These are phyloP conservation scores for Boletus reticulatus DNA, from an alignment of 768 basidiomycete species.

Conservation along the genomic window DNA sequence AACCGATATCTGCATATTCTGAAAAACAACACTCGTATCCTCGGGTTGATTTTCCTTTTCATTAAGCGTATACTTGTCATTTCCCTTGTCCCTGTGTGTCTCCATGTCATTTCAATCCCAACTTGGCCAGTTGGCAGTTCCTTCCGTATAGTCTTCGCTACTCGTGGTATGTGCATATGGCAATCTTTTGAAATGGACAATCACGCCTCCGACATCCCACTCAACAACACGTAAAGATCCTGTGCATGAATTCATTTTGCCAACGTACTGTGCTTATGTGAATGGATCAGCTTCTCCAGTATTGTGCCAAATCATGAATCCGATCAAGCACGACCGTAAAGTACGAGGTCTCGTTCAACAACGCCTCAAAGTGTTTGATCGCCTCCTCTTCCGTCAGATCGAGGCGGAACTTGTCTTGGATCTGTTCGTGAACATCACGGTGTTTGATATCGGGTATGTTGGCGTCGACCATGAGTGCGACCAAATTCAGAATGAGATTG, in stretches of 20 bases:
- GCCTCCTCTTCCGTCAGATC: slow-evolving; percentile 96
- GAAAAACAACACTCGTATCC: not conserved
- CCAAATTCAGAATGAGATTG: slow-evolving; percentile 94
- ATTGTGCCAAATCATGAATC: slow-evolving; percentile 89
- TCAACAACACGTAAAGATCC: slow-evolving; percentile 1
- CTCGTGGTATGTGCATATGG: not conserved
- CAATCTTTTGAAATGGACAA: not conserved
- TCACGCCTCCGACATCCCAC: not conserved
- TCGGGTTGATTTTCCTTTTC: not conserved
- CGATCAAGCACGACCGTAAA: slow-evolving; percentile 90
- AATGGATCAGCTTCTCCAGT: slow-evolving; percentile 66
- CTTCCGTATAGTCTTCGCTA: not conserved
- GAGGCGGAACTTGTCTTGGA: slow-evolving; percentile 95
- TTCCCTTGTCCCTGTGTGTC: not conserved
- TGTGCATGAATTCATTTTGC: not conserved
- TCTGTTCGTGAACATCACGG: slow-evolving; percentile 81
- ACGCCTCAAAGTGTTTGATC: slow-evolving; percentile 91
- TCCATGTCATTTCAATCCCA: not conserved
- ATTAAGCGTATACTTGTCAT: too few species aligned
- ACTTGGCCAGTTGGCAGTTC: not conserved
- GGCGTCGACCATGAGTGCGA: slow-evolving; percentile 95
- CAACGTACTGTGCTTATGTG: not conserved
- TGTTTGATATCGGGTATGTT: slow-evolving; percentile 98
- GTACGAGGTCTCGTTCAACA: slow-evolving; percentile 94
- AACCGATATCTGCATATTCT: too few species aligned